phyloP scores from a whole-genome alignment of 192 early-diverging fungal species.

The Gonapodya prolifera region DNA sequence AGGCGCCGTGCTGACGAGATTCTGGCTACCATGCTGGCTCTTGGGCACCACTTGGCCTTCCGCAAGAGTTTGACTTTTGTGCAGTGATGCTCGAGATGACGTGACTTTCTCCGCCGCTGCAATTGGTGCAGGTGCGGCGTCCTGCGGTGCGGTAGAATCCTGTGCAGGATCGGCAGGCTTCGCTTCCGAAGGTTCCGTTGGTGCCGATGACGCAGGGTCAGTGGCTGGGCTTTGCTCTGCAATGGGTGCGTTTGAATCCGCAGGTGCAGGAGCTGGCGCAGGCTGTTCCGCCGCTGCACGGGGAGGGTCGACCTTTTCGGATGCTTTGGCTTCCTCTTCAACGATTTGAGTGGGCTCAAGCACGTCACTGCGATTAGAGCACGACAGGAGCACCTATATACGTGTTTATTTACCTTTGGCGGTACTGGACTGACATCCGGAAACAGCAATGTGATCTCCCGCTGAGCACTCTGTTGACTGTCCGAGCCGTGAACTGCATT shows the following conservation, averaged over 20 bases:
- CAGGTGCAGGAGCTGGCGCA: neutral
- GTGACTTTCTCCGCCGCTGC: neutral
- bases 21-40: neutral
- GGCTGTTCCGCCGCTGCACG: neutral
- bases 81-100: neutral
- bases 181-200: no score
- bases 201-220: neutral
- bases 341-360: neutral
- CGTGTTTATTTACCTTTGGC: neutral
- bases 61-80: neutral
- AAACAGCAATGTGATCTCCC: conserved; percentile 41
- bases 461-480: conserved; percentile 27
- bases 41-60: neutral
- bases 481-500: conserved; percentile 50
- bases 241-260: neutral
- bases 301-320: no score
- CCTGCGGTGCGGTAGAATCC: neutral
- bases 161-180: neutral
- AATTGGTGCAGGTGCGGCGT: neutral
- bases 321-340: neutral
- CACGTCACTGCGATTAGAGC: neutral
- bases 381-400: neutral
- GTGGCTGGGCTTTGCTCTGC: neutral
- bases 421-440: conserved; percentile 11
- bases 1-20: no score